Base-by-base conservation (phyloP, 768 basidiomycete genomes). In the Lactarius psammicola region DNA sequence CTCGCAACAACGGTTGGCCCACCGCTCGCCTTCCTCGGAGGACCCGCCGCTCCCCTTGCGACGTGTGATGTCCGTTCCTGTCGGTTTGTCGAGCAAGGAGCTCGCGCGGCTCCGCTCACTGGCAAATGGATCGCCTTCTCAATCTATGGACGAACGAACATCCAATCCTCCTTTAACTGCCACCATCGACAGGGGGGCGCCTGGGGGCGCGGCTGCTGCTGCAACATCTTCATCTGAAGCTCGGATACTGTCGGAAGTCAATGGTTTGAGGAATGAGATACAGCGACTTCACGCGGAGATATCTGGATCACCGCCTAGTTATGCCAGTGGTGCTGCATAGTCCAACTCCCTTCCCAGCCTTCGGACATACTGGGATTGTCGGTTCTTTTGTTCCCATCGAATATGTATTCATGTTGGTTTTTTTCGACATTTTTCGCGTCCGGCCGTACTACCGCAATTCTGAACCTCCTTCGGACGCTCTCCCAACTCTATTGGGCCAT, bases 221-320 rank as follows among this genome's bases (percentile, higher is more conserved):
- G 20, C 4, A 6, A 31, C 31, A 23, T 46, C 66, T 18, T 17
- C 23, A 30, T n/a, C 40, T 2, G 49, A 59, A 0, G 30, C 62
- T 17, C 56, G 57, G 28, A 46, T 56, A 55, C 54, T 59, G 20
- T 58, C 57, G 17, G 76, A 76, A 65, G 74, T 76, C 18, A 72
- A 73, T 60, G 69, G 70, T 53, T 59, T 74, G 57, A 70, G 71
- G 26, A 62, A 68, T 15, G 70, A 69, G 13, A 71, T 74, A 71
- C 63, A 73, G 60, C 62, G 65, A 56, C 58, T 75, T 26, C 71
- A 69, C 15, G 55, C 44, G 20, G 73, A 74, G 30, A 31, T 71
- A 42, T 13, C 65, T 28, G 71, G 69, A 58, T 65, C 72, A 17
- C 75, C 74, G 1, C 75, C 75, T 3, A 68, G 63, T n/a, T 74